Evolutionary conservation across 2,329 filamentous ascomycete species (phyloP).

Genomic region (Pseudocercospora eumusae): DNA sequence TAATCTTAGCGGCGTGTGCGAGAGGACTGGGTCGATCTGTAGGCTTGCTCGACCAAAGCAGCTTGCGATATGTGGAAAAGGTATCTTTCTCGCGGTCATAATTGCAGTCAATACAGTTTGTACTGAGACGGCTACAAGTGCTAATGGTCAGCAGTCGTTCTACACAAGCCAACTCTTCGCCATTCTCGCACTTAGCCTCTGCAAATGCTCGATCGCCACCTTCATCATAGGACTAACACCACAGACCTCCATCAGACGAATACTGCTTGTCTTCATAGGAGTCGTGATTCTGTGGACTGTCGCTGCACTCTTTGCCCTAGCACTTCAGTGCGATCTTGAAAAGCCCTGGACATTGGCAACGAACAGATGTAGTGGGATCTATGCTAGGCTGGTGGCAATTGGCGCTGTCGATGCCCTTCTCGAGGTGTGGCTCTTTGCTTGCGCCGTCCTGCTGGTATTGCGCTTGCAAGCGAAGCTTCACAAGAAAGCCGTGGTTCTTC

Average conservation of each 20-base stretch:
- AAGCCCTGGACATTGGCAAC: conserved; percentile 19
- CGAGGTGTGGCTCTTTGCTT: conserved; percentile 20
- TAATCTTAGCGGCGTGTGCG: conserved; percentile 23
- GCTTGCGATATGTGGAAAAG: conserved; percentile 17
- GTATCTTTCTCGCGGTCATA: background rate
- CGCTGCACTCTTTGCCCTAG: conserved; percentile 22
- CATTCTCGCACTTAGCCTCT: conserved; percentile 20
- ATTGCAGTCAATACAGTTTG: background rate
- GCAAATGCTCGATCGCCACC: conserved; percentile 23
- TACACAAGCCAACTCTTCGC: conserved; percentile 27
- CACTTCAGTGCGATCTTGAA: conserved; percentile 23
- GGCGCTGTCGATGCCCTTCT: conserved; percentile 19
- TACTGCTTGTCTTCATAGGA: conserved; percentile 16
- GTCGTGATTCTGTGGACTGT: conserved; percentile 21
- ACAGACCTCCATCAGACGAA: conserved; percentile 18
- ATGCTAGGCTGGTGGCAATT: conserved; percentile 13
- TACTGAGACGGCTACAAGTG: background rate
- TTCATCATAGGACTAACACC: conserved; percentile 27
- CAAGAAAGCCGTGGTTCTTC: conserved; percentile 23
- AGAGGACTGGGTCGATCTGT: conserved; percentile 23
- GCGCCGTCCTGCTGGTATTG: conserved; percentile 19
- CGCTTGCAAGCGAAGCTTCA: conserved; percentile 14
- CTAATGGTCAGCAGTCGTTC: conserved; percentile 13
- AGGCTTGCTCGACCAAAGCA: conserved; percentile 14
- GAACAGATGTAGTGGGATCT: conserved; percentile 11